A percentile compares a stretch with the other conserved stretches of the same genome.
phyloP scores from a whole-genome alignment of 163 green algal genomes.

The Scenedesmus sp. region DNA sequence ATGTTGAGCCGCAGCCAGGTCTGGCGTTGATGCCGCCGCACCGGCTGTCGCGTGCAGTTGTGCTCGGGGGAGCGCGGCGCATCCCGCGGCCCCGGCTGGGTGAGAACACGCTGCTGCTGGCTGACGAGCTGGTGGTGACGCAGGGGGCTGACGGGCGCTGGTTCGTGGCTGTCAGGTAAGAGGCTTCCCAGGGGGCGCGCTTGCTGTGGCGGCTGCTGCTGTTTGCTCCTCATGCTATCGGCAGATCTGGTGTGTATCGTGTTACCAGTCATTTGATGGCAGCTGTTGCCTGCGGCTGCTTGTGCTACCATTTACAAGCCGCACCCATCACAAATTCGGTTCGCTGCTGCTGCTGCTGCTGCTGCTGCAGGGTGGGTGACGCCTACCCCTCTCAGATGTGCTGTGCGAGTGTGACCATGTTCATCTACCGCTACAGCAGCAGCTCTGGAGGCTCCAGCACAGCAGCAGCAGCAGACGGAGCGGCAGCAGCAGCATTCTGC shows the following conservation, averaged over 20 bases:
- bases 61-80: constrained; percentile 62
- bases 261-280: neutral
- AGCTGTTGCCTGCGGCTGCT: neutral
- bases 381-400: constrained; percentile 84
- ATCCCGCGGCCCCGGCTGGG: constrained; percentile 77
- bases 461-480: neutral
- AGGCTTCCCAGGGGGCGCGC: neutral
- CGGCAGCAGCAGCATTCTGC: constrained; percentile 12
- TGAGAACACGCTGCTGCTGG: constrained; percentile 89
- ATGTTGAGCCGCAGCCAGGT: constrained; percentile 81
- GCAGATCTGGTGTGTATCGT: neutral
- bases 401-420: constrained; percentile 72
- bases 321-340: neutral
- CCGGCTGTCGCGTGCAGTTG: constrained; percentile 42
- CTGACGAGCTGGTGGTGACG: constrained; percentile 66
- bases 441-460: neutral
- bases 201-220: neutral
- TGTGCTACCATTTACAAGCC: neutral
- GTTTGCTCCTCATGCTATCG: neutral
- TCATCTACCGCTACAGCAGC: constrained; percentile 84
- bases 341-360: neutral
- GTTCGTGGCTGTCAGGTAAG: constrained; percentile 52
- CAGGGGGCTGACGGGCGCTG: constrained; percentile 37
- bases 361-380: constrained; percentile 76
- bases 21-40: constrained; percentile 63